Percentiles rank a stretch among this genome's conserved stretches.
These are phyloP conservation scores for Eucalyptus pauciflora DNA, from an alignment of 345 rosid genomes.

Conservation along the genomic window DNA sequence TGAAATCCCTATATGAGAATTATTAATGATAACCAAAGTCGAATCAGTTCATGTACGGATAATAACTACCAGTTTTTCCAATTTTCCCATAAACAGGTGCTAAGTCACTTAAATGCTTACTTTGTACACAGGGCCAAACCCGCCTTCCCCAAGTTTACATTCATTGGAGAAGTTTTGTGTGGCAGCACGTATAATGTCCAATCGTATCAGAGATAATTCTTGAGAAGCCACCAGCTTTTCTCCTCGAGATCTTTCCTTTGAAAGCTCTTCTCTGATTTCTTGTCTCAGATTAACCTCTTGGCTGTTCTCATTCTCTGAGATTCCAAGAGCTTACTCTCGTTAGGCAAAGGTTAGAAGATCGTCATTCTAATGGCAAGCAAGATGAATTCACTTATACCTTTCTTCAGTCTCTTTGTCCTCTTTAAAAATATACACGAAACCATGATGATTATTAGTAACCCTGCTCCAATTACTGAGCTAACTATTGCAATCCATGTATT, in stretches of 20 bases:
- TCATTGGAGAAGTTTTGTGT: slow-evolving; percentile 6
- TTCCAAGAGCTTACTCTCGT: no score
- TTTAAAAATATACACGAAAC: not conserved
- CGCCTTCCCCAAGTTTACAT: slow-evolving; percentile 37
- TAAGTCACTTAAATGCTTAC: not conserved
- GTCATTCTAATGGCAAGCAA: not conserved
- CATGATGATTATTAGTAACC: not conserved
- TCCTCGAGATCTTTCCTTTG: not conserved
- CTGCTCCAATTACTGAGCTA: not conserved
- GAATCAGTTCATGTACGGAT: not conserved
- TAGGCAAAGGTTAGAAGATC: not conserved
- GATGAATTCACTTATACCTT: not conserved
- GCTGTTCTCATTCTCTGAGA: not conserved
- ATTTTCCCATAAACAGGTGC: not conserved
- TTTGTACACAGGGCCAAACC: slow-evolving; percentile 31
- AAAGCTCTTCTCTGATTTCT: not conserved
- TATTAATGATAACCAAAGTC: not conserved
- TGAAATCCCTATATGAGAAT: no score
- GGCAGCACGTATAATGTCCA: slow-evolving; percentile 1
- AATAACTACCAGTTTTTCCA: not conserved
- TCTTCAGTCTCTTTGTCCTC: not conserved
- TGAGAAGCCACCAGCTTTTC: not conserved
- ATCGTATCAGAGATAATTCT: slow-evolving; percentile 5
- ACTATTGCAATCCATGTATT: not conserved
- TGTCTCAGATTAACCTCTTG: not conserved